Evolutionary conservation across 192 early-diverging fungal genomes (phyloP), one percentile per base, ranked within the genome.

Genomic region (Oehlia diaphana): DNA sequence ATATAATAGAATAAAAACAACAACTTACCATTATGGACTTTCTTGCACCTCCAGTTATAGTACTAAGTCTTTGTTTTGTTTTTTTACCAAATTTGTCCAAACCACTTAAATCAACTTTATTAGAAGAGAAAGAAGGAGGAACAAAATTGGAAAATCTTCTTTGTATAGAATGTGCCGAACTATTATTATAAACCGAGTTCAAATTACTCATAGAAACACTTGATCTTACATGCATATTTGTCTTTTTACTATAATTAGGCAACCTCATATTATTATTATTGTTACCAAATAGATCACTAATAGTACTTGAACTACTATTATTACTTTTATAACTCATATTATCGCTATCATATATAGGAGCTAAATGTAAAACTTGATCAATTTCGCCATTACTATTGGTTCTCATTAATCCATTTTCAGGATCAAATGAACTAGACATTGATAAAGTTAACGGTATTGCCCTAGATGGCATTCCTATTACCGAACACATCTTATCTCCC

Each of bases 21-120:
- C 28, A 28, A 44, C 28, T 28, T 75, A 75, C 74, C 53, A 75
- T 58, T 2, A 75, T 75, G 6, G 74, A 75, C 62, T 75, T 75
- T 5, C 74, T 42, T 23, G 74, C 74, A 3, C 74, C 53, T 58
- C 53, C 61, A 35, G 49, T 61, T 16, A 75, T 42, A 26, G 49
- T 16, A 33, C 74, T 63, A 28, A 61, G 62, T 9, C 74, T 42
- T 53, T 75, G 26, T 12, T 75, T 75, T 26, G 33, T 53, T 42
- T 75, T 75, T 37, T 19, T 61, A 13, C 21, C 26, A 50, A 33
- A 61, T 75, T 75, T 50, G 9, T 42, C 44, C 26, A 75, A 33
- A 75, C 10, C 63, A 2, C 6, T 35, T 13, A 61, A 3, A 47
- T 62, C 53, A 19, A 28, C 6, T 69, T 37, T 69, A 37, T 69